A percentile compares a stretch with the other conserved stretches of the same genome.
Evolutionary conservation across 305 asterid genomes (phyloP).

Genomic region (Rubia tinctorum): DNA sequence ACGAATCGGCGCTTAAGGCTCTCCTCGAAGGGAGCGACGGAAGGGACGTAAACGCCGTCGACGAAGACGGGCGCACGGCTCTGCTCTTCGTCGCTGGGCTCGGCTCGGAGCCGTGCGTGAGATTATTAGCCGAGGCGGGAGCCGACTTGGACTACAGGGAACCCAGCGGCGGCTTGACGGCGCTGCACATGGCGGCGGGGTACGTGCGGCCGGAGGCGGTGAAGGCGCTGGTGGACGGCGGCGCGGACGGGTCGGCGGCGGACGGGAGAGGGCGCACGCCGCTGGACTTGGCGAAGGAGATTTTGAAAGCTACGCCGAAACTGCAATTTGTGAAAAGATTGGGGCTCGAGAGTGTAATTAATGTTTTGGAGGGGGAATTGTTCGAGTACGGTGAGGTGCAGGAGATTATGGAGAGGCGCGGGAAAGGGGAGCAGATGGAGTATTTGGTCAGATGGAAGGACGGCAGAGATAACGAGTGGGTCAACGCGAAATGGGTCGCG

Average conservation of each 20-base stretch:
- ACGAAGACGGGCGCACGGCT: constrained; percentile 79
- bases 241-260: constrained; percentile 65
- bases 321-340: constrained; percentile 75
- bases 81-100: constrained; percentile 81
- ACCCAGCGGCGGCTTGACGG: constrained; percentile 62
- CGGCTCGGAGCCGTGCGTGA: constrained; percentile 78
- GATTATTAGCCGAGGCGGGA: constrained; percentile 59
- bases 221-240: constrained; percentile 44
- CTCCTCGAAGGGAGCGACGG: constrained; percentile 53
- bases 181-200: constrained; percentile 92
- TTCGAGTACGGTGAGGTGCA: constrained; percentile 82
- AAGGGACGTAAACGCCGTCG: constrained; percentile 77
- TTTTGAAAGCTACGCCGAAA: constrained; percentile 61
- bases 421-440: constrained; percentile 71
- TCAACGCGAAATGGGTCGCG: constrained; percentile 48
- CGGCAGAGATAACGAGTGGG: constrained; percentile 88
- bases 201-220: constrained; percentile 73
- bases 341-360: constrained; percentile 67
- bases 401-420: constrained; percentile 82
- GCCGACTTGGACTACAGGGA: constrained; percentile 61
- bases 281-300: constrained; percentile 64
- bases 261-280: constrained; percentile 71
- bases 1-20: constrained; percentile 42
- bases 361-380: constrained; percentile 59
- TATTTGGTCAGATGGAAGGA: constrained; percentile 85